Evolutionary conservation across 352 stramenopile species (phyloP).

Genomic region (Pythium aquatile): DNA sequence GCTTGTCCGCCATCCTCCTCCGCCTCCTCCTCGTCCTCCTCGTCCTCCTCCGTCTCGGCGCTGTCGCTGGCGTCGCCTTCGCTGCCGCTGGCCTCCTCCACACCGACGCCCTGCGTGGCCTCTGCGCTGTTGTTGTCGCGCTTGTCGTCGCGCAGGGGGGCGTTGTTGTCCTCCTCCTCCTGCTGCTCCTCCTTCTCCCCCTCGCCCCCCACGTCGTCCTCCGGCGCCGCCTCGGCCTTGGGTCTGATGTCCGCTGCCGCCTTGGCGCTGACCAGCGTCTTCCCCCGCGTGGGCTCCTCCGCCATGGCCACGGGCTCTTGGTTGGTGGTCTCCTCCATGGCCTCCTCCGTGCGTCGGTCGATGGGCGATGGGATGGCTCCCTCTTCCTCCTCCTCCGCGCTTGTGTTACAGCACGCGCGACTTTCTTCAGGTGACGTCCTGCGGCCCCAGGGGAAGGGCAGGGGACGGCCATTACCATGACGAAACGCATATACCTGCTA

Average conservation of each 20-base stretch:
- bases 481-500: neutral
- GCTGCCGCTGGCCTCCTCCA: neutral
- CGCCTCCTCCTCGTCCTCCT: conserved; percentile 5
- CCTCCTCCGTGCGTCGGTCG: neutral
- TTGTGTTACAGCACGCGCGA: neutral
- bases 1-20: neutral
- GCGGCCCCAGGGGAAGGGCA: neutral
- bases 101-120: neutral
- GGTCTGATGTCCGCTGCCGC: no score
- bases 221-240: neutral
- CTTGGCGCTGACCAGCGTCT: neutral
- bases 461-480: neutral
- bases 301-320: neutral
- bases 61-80: conserved; percentile 18
- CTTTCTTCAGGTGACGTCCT: neutral
- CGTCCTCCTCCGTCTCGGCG: conserved; percentile 24
- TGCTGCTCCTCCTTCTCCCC: neutral
- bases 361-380: neutral
- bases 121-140: neutral
- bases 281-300: neutral
- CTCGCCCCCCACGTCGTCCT: neutral
- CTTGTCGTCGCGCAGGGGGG: neutral
- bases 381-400: no score
- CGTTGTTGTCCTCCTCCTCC: neutral
- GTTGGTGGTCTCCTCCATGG: neutral